Conservation (phyloP, 768 basidiomycete species). For the Auricularia cornea region DNA sequence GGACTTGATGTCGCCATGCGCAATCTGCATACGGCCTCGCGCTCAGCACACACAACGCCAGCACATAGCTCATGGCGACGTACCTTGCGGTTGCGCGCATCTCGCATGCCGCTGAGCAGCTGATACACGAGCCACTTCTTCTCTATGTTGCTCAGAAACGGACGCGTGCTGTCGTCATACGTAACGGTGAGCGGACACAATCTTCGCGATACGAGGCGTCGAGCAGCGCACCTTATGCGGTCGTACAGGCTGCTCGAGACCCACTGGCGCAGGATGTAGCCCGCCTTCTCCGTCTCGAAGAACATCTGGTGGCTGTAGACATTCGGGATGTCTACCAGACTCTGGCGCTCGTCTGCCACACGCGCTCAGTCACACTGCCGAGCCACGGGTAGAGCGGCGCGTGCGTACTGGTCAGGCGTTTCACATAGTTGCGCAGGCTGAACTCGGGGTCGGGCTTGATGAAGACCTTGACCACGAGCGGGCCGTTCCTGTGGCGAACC, state of each 20-base stretch:
- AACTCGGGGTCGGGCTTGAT: slow-evolving; percentile 87
- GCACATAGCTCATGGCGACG: slow-evolving; percentile 7
- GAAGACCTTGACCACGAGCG: slow-evolving; percentile 88
- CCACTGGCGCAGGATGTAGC: slow-evolving; percentile 93
- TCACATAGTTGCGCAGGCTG: slow-evolving; percentile 63
- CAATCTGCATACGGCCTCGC: slow-evolving; percentile 36
- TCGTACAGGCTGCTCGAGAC: slow-evolving; percentile 91
- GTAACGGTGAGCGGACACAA: background rate
- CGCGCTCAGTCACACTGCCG: slow-evolving; percentile 1
- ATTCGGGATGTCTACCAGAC: slow-evolving; percentile 76
- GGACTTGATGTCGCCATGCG: slow-evolving; percentile 97
- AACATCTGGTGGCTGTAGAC: slow-evolving; percentile 84
- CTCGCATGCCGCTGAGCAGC: slow-evolving; percentile 73
- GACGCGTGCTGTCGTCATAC: slow-evolving; percentile 63
- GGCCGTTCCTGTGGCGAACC: slow-evolving; percentile 75
- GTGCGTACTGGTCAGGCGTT: slow-evolving; percentile 61
- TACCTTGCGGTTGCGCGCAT: slow-evolving; percentile 64
- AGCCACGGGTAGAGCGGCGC: too few species aligned
- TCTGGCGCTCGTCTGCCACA: slow-evolving; percentile 73
- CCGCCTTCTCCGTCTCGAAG: slow-evolving; percentile 92
- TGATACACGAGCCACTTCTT: slow-evolving; percentile 99
- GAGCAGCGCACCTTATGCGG: slow-evolving; percentile 72
- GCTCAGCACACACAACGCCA: background rate
- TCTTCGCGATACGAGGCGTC: too few species aligned
- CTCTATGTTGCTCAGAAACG: slow-evolving; percentile 84